Evolutionary conservation across 2,329 filamentous ascomycete species (phyloP), one percentile per base, ranked within the genome.

Genomic region (Epichloe sp.): DNA sequence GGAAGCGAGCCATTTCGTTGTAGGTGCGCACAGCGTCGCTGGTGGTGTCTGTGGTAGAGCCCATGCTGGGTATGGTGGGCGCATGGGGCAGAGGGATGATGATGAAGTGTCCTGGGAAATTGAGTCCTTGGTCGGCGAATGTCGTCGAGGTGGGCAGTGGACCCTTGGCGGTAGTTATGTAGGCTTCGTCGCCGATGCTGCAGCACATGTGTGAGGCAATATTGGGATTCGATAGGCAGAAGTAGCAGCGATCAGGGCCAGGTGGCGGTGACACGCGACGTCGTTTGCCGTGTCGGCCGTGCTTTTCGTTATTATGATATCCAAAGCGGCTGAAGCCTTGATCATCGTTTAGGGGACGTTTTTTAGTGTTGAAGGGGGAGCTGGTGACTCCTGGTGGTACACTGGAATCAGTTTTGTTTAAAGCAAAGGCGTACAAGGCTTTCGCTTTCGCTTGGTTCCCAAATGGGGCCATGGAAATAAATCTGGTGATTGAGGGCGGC

Each of bases 131-230:
- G 8, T 73, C 63, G 15, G 67, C 60, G 64, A 89, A 95, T 2
- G 83, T 90, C 7, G 77, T 71, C 0, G 78, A 68, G 2, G 82
- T 85, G 2, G 87, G 83, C 1, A 98, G 75, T 5, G 93, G 90
- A 0, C 93, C 93, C 66, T 95, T 96, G 53, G 93, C 88, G 23
- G 86, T 93, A 31, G 93, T 95, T 50, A 97, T 70, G 65, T 97
- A 97, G 50, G 82, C 78, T 54, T 95, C 86, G 17, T 89, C 83
- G 49, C 87, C 93, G 56, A 98, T 91, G 26, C 86, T 89, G 57
- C 86, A 85, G 60, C 96, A 85, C 67, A 98, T 85, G 68, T 98
- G 91, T 1, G 84, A 85, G 49, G 86, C 85, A 44, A 93, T 73
- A 54, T 85, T 85, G 5, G 86, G 81, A 65, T 95, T 96, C 5